Evolutionary conservation across 306 rosid species (phyloP), one percentile per base, ranked within the genome.

Genomic region (Aeschynomene evenia): DNA sequence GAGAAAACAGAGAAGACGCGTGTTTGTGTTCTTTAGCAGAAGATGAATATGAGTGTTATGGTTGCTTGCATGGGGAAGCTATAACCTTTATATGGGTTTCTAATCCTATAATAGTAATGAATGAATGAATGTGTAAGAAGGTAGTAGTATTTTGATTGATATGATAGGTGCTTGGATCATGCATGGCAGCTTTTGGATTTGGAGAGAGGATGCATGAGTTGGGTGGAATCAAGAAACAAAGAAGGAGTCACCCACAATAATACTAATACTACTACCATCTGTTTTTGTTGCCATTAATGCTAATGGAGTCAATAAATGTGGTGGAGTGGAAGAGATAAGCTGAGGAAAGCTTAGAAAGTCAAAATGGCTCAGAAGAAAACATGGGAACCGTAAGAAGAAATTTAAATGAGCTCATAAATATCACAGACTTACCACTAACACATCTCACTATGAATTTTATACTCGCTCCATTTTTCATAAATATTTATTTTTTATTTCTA

Each of bases 221-320:
- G 82, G 67, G 23, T 18, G 36, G 79, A 23, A 76, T 70, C 70
- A 76, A 66, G 75, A 29, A 40, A 73, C 59, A 79, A 48, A 46
- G 37, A 55, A 21, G 76, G 85, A 67, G 74, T 73, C 52, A 34
- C 50, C 56, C 37, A 61, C 62, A 23, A 7, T 33, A 7, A 7
- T 33, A 7, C n/a, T n/a, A n/a, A n/a, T n/a, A n/a, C n/a, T n/a
- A n/a, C n/a, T n/a, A n/a, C n/a, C n/a, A n/a, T n/a, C n/a, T n/a
- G n/a, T n/a, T n/a, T n/a, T 37, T 10, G 20, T 31, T 45, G 68
- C 45, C 69, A 76, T 80, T 77, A 64, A 79, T 77, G 21, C 39
- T 72, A 42, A n/a, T n/a, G 18, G 23, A 55, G 11, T 67, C 15
- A 48, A 75, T 82, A 36, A 75, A 75, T 69, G 31, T 28, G 1